Conservation (phyloP, 441 rosid species). For the Lagerstroemia fauriei region DNA sequence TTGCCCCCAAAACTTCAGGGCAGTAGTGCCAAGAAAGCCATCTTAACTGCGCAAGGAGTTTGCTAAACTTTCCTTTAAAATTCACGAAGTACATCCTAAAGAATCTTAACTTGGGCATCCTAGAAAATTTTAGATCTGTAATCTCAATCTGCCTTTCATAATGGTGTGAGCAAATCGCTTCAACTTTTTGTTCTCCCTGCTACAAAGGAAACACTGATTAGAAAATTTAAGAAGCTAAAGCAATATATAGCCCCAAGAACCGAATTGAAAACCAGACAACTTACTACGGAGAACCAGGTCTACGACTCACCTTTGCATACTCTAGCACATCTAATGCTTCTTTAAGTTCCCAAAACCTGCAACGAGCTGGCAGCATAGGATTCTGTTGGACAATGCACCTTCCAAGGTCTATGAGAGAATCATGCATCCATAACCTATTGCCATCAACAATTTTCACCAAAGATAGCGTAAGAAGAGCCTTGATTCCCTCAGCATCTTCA, state of each 20-base stretch:
- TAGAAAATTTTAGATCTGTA: background rate
- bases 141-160: background rate
- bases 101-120: background rate
- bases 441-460: background rate
- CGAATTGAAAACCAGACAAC: background rate
- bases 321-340: background rate
- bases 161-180: background rate
- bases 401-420: background rate
- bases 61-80: background rate
- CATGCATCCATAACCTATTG: background rate
- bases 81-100: background rate
- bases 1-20: background rate
- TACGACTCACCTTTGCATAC: background rate
- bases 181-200: background rate
- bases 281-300: too few relatives aligned
- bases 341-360: background rate
- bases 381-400: background rate
- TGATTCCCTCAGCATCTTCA: background rate
- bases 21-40: slow-evolving; percentile 7
- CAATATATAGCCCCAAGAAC: background rate
- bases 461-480: background rate
- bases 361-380: too few relatives aligned
- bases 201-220: background rate
- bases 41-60: background rate
- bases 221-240: background rate